Conservation (phyloP, 257 asterid species). For the Lavandula angustifolia region DNA sequence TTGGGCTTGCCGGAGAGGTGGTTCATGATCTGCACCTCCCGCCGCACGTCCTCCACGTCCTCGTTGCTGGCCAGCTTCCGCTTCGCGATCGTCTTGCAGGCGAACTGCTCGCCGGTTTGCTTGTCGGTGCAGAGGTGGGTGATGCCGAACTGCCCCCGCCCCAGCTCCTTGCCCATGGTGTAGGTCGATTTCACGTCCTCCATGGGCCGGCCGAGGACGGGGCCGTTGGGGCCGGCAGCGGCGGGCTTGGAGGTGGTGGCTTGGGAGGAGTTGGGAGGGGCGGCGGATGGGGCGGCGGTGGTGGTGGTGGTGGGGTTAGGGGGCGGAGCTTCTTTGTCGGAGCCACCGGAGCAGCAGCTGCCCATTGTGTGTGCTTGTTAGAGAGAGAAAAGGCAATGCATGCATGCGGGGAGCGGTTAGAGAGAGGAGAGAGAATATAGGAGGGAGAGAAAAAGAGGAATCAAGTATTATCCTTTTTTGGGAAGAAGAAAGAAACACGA, state of each 20-base stretch:
- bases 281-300: conserved; percentile 20
- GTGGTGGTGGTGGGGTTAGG: conserved; percentile 14
- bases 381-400: too few species aligned
- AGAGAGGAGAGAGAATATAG: too few species aligned
- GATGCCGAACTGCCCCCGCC: conserved; percentile 62
- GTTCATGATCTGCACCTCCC: conserved; percentile 75
- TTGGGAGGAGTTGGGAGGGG: conserved; percentile 39
- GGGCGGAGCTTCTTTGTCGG: conserved; percentile 32
- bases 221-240: conserved; percentile 45
- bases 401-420: too few species aligned
- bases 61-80: conserved; percentile 58
- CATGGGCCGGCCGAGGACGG: conserved; percentile 66
- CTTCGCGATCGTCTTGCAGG: conserved; percentile 69
- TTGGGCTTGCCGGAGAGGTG: conserved; percentile 63
- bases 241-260: conserved; percentile 43
- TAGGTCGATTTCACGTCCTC: conserved; percentile 49
- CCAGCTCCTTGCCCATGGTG: conserved; percentile 66
- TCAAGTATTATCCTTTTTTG: too few species aligned
- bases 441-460: too few species aligned
- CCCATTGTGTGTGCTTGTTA: conserved; percentile 43
- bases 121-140: conserved; percentile 59
- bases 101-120: conserved; percentile 56
- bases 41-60: conserved; percentile 60
- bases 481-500: too few species aligned
- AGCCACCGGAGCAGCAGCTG: conserved; percentile 50